A percentile compares a stretch with the other conserved stretches of the same genome.
Evolutionary conservation across 192 early-diverging fungal species (phyloP).

Genomic region (Obelidium mucronatum): DNA sequence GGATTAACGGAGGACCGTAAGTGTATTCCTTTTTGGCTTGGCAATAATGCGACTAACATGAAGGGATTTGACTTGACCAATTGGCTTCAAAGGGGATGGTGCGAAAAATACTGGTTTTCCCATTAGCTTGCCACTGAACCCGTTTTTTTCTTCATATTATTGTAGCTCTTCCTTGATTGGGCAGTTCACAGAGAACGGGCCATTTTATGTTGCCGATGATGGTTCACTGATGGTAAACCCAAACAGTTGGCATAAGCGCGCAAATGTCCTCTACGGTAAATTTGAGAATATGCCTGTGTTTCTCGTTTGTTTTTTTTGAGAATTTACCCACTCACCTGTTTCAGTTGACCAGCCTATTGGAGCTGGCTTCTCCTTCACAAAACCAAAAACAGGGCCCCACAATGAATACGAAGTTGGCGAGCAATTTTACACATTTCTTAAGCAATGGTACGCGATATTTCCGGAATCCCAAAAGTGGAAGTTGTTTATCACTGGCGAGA

Average conservation of each 20-base stretch:
- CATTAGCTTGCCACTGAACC: too few relatives aligned
- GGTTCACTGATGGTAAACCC: conserved; percentile 25
- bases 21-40: too few relatives aligned
- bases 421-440: conserved; percentile 44
- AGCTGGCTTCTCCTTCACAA: conserved; percentile 33
- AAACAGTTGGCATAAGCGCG: conserved; percentile 40
- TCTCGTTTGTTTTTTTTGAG: too few relatives aligned
- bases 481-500: conserved; percentile 52
- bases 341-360: conserved; percentile 48
- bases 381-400: background rate
- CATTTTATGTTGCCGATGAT: background rate
- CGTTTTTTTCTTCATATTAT: too few relatives aligned
- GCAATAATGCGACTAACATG: too few relatives aligned
- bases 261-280: conserved; percentile 44
- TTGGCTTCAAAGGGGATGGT: conserved; percentile 44
- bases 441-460: conserved; percentile 44
- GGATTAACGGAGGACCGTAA: conserved; percentile 45
- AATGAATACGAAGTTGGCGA: conserved; percentile 27
- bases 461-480: conserved; percentile 42
- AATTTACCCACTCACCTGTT: too few relatives aligned
- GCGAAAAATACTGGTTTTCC: background rate
- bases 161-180: conserved; percentile 36
- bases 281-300: too few relatives aligned
- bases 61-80: too few relatives aligned
- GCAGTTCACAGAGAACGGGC: conserved; percentile 43